Evolutionary conservation across 108 stramenopile genomes (phyloP).

Genomic region (Epipyxis sp.): DNA sequence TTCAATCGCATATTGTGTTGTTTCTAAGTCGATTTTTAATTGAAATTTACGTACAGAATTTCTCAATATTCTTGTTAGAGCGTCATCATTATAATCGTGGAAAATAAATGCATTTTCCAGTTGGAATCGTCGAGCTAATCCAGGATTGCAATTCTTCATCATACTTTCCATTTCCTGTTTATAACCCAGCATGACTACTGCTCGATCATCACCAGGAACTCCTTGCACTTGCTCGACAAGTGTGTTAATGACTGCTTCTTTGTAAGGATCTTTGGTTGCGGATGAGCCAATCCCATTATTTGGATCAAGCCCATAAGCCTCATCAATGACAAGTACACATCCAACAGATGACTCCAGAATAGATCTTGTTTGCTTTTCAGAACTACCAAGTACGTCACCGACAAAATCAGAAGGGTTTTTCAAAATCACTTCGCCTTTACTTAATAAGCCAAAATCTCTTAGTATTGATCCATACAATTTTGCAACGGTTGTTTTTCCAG

Average conservation of each 20-base stretch:
- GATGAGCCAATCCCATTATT: background rate
- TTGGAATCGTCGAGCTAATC: slow-evolving; percentile 63
- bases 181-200: slow-evolving; percentile 70
- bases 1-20: slow-evolving; percentile 36
- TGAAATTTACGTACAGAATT: slow-evolving; percentile 33
- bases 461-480: slow-evolving; percentile 80
- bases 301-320: slow-evolving; percentile 71
- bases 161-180: slow-evolving; percentile 63
- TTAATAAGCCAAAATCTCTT: slow-evolving; percentile 63
- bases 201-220: slow-evolving; percentile 63
- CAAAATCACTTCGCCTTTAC: slow-evolving; percentile 63
- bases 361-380: slow-evolving; percentile 43
- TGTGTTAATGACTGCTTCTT: slow-evolving; percentile 63
- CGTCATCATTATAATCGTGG: slow-evolving; percentile 65
- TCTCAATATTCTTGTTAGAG: slow-evolving; percentile 57
- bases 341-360: slow-evolving; percentile 72
- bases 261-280: slow-evolving; percentile 45
- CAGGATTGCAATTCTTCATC: slow-evolving; percentile 63
- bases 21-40: slow-evolving; percentile 15
- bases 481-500: slow-evolving; percentile 92
- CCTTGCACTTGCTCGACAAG: slow-evolving; percentile 71
- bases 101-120: slow-evolving; percentile 64
- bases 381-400: slow-evolving; percentile 35
- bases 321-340: slow-evolving; percentile 84
- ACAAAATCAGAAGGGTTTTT: slow-evolving; percentile 66